Percentiles rank a stretch among this genome's conserved stretches.
Conservation (phyloP, 805 yeast species). For the Vanderwaltozyma verrucispora region DNA sequence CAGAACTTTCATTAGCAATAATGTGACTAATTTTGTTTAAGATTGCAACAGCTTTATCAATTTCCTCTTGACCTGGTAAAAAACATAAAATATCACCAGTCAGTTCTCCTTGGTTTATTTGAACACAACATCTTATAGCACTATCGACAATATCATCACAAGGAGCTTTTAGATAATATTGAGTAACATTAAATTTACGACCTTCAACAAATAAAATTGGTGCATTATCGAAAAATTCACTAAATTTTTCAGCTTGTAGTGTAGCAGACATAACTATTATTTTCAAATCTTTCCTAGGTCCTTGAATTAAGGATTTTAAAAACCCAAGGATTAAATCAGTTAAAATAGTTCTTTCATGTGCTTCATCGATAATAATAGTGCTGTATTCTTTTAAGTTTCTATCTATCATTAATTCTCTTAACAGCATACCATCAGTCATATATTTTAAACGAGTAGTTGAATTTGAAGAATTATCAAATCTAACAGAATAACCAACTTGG, state of each 20-base stretch:
- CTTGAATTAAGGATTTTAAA: constrained; percentile 50
- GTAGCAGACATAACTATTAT: constrained; percentile 95
- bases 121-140: constrained; percentile 61
- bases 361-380: constrained; percentile 85
- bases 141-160: constrained; percentile 80
- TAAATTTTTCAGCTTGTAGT: constrained; percentile 73
- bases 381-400: constrained; percentile 52
- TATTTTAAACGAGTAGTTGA: constrained; percentile 65
- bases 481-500: constrained; percentile 84
- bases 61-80: constrained; percentile 95
- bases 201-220: constrained; percentile 88
- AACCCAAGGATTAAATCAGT: constrained; percentile 89
- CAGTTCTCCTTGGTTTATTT: constrained; percentile 68
- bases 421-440: constrained; percentile 93
- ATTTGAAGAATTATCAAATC: constrained; percentile 67
- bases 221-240: constrained; percentile 64
- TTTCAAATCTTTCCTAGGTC: constrained; percentile 45
- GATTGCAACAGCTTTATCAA: constrained; percentile 67
- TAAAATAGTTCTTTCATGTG: constrained; percentile 90
- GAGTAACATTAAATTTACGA: constrained; percentile 73
- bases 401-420: constrained; percentile 82
- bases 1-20: constrained; percentile 47
- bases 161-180: constrained; percentile 50
- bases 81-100: constrained; percentile 86
- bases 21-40: constrained; percentile 51